Base-by-base conservation (phyloP, 805 yeast genomes). In the Yarrowia bubula region DNA sequence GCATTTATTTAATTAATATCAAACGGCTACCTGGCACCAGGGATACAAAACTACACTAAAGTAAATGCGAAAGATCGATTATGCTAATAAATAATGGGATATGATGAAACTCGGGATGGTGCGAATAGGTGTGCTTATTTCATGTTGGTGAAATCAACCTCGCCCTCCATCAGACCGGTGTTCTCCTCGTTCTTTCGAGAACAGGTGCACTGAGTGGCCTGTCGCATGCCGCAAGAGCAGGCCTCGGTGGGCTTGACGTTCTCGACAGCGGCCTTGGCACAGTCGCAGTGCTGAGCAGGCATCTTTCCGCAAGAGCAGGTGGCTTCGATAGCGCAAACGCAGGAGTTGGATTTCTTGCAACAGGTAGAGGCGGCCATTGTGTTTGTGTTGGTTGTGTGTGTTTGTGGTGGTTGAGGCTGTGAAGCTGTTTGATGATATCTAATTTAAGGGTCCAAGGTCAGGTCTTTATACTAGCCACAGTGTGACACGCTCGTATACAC, bases 301-400 rank as follows among this genome's bases (percentile, higher is more conserved):
- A 80, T 80, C 65, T 81, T 79, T n/a, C 86, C 86, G 74, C 88
- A 84, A 28, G 88, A 84, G 76, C 88, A 84, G 69, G 84, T 83
- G 69, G 88, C 86, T 68, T 82, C 83, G 67, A 81, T 73, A 69
- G 88, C 87, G 73, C 88, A 84, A 71, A 83, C 80, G 74, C 88
- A 84, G 69, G 79, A 71, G 71, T 81, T 76, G 66, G 81, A 73
- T 64, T 71, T 68, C 71, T 74, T 72, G 76, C 80, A 77, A 76
- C 80, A 77, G 67, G 50, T 58, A 35, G 64, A 58, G 51, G 64
- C 50, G 51, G 51, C 51, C 51, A 44, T 44, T 58, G 32, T 58
- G 43, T 14, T 33, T 31, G 47, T 13, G 32, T 35, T 37, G 57
- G 41, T 35, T 35, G 57, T 28, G 18, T 37, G 57, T 47, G 53